Conservation (phyloP, 192 early-diverging fungal species). For the Podila verticillata region DNA sequence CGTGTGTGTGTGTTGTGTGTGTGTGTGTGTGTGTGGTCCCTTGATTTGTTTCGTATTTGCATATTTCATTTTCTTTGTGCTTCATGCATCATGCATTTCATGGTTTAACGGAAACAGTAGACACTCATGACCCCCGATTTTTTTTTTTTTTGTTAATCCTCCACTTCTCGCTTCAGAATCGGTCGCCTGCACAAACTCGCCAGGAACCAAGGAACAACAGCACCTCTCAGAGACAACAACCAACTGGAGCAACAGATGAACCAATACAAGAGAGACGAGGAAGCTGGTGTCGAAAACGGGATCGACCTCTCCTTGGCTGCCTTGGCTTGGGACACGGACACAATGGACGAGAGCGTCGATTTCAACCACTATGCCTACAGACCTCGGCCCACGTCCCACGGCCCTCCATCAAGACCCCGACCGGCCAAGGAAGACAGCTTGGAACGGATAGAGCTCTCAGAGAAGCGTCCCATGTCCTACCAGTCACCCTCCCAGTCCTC, state of each 20-base stretch:
- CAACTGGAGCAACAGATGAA: slow-evolving; percentile 32
- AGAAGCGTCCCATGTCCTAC: slow-evolving; percentile 10
- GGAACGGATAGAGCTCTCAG: slow-evolving; percentile 42
- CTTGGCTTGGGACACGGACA: slow-evolving; percentile 48
- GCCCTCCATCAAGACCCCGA: slow-evolving; percentile 10
- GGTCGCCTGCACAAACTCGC: slow-evolving; percentile 37
- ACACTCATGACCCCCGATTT: background rate
- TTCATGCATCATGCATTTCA: too few species aligned
- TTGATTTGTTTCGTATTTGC: background rate
- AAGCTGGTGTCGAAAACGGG: slow-evolving; percentile 14
- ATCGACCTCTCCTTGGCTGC: slow-evolving; percentile 30
- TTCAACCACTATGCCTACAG: slow-evolving; percentile 45
- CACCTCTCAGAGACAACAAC: slow-evolving; percentile 25
- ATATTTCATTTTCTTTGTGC: background rate
- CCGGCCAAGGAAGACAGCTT: background rate
- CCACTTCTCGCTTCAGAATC: slow-evolving; percentile 7
- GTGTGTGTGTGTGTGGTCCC: background rate
- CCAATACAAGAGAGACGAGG: slow-evolving; percentile 16
- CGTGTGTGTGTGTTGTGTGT: background rate
- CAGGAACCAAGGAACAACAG: slow-evolving; percentile 24
- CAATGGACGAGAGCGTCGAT: slow-evolving; percentile 39
- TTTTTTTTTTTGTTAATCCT: background rate
- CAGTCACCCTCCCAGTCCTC: background rate
- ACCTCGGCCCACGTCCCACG: slow-evolving; percentile 21
- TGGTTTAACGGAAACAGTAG: background rate